A percentile compares a stretch with the other conserved stretches of the same genome.
Conservation (phyloP, 164 flowering plant species). For the Vitis cinerea region DNA sequence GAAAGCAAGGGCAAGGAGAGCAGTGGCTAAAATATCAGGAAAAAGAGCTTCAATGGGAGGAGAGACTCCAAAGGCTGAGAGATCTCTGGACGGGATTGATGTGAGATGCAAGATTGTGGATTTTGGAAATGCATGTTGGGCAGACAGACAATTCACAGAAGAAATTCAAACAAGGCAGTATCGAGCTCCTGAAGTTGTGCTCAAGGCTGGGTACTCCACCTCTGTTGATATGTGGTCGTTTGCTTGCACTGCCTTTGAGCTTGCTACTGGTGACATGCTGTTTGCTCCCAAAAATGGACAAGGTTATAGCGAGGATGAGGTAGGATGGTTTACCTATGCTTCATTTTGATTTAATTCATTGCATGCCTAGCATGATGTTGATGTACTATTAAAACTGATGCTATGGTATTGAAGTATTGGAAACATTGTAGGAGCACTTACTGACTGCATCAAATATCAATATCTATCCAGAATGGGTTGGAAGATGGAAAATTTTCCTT, state of each 20-base stretch:
- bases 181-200: conserved; percentile 92
- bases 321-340: conserved; percentile 20
- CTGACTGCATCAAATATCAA: too few species aligned
- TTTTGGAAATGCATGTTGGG: conserved; percentile 98
- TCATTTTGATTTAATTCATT: not conserved
- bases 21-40: conserved; percentile 71
- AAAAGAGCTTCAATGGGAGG: conserved; percentile 69
- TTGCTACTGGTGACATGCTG: conserved; percentile 95
- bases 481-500: not conserved
- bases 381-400: not conserved
- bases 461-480: too few species aligned
- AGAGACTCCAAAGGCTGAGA: conserved; percentile 33
- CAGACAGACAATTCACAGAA: conserved; percentile 61
- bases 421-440: too few species aligned
- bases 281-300: conserved; percentile 82
- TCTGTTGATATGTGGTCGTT: conserved; percentile 97
- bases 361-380: not conserved
- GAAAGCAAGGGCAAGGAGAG: conserved; percentile 76
- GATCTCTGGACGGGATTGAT: conserved; percentile 75
- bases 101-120: conserved; percentile 89
- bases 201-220: conserved; percentile 70
- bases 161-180: conserved; percentile 96
- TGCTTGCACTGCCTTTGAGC: conserved; percentile 91
- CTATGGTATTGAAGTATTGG: too few species aligned
- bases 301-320: conserved; percentile 89